phyloP scores from a whole-genome alignment of 73 alveolate species.

The Paramecium primaurelia region DNA sequence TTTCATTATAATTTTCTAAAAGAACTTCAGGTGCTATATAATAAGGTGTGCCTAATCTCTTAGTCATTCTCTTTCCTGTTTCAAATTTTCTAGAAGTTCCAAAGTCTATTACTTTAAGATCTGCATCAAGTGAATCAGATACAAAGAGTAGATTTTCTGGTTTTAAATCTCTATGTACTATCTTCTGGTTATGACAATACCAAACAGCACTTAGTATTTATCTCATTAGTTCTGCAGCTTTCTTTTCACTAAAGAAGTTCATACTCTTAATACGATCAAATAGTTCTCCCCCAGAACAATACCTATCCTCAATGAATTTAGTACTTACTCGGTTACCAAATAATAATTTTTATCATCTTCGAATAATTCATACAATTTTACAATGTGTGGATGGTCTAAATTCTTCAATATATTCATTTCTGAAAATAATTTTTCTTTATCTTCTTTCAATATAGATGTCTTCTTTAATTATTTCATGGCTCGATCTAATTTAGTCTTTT shows the following conservation, averaged over 20 bases:
- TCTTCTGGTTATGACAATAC: constrained; percentile 86
- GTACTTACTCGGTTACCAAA: constrained; percentile 77
- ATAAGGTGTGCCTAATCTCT: constrained; percentile 85
- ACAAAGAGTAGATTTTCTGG: constrained; percentile 92
- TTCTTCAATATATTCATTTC: constrained; percentile 84
- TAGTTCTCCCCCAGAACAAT: constrained; percentile 90
- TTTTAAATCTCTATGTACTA: constrained; percentile 93
- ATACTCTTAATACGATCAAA: constrained; percentile 71
- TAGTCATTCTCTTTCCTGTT: constrained; percentile 72
- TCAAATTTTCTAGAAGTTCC: constrained; percentile 77
- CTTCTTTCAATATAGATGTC: constrained; percentile 62
- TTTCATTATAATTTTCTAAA: constrained; percentile 59
- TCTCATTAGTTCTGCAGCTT: constrained; percentile 82
- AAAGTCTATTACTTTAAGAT: constrained; percentile 89
- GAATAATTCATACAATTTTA: constrained; percentile 84
- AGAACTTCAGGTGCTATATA: constrained; percentile 70
- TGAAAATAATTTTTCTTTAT: constrained; percentile 53
- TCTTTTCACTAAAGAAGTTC: constrained; percentile 77
- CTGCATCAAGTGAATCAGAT: constrained; percentile 64
- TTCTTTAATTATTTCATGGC: constrained; percentile 91
- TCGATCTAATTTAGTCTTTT: constrained; percentile 65
- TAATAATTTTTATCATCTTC: constrained; percentile 74
- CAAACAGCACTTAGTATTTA: constrained; percentile 80
- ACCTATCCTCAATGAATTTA: constrained; percentile 12
- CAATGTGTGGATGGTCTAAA: constrained; percentile 91